Conservation (phyloP, 495 filamentous ascomycete genomes). For the Aspergillus conjunctus region DNA sequence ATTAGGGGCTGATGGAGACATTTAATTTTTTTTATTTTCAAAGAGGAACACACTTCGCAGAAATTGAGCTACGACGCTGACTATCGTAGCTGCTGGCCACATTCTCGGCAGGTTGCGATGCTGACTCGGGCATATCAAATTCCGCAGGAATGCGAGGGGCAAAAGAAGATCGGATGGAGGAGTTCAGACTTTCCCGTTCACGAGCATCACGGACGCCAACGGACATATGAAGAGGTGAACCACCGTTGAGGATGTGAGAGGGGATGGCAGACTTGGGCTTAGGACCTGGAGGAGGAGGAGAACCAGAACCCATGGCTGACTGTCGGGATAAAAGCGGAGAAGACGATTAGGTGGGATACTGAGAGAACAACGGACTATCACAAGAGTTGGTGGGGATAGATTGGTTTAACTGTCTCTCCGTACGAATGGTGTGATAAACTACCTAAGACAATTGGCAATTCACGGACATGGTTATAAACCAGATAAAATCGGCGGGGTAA, state of each 20-base stretch:
- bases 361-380: not conserved
- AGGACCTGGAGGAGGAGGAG: slow-evolving; percentile 37
- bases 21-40: not conserved
- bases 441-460: not conserved
- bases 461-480: too few relatives aligned
- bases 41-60: slow-evolving; percentile 33
- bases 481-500: too few relatives aligned
- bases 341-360: slow-evolving; percentile 2
- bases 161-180: slow-evolving; percentile 56
- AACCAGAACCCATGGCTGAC: slow-evolving; percentile 43
- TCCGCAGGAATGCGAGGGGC: slow-evolving; percentile 44
- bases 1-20: not conserved
- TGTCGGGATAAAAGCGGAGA: slow-evolving; percentile 5
- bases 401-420: not conserved
- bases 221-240: slow-evolving; percentile 43
- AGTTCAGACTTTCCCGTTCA: slow-evolving; percentile 53
- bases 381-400: not conserved
- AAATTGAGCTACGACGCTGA: slow-evolving; percentile 24
- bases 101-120: slow-evolving; percentile 26
- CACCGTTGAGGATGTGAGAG: slow-evolving; percentile 51
- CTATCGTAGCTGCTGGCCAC: slow-evolving; percentile 24
- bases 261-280: slow-evolving; percentile 52
- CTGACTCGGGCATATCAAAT: slow-evolving; percentile 35
- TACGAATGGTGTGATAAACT: not conserved
- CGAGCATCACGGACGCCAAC: slow-evolving; percentile 43